These are phyloP conservation scores for Penicillium sp. DNA, from an alignment of 2,329 filamentous ascomycete species.

Conservation along the genomic window DNA sequence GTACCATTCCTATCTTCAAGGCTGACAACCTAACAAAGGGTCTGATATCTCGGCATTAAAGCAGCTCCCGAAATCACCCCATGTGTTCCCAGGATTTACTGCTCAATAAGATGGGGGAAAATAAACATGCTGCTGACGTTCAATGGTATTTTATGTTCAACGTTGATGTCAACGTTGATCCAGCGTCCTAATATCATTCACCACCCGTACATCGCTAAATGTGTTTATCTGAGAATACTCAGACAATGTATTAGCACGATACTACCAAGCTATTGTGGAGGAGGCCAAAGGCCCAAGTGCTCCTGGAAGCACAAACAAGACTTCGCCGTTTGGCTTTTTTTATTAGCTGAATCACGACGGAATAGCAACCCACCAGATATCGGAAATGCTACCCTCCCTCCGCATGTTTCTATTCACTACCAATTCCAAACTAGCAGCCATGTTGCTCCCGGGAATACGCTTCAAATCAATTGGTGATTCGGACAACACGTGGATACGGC, in stretches of 20 bases:
- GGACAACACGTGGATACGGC: background rate
- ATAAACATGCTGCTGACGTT: no score
- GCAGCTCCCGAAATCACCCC: background rate
- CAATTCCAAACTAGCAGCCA: background rate
- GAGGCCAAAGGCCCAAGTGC: no score
- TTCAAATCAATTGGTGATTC: background rate
- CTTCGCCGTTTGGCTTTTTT: no score
- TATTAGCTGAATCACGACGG: background rate
- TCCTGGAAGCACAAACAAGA: no score
- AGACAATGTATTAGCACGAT: no score
- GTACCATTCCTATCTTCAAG: background rate
- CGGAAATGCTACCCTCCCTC: background rate
- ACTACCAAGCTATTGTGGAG: no score
- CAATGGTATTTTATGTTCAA: no score
- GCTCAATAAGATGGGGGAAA: no score
- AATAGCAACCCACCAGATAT: background rate
- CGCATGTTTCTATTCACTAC: background rate
- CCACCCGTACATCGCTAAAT: no score
- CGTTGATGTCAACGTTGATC: no score
- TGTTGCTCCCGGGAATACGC: background rate
- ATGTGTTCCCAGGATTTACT: background rate
- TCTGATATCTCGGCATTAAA: background rate
- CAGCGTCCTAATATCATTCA: no score
- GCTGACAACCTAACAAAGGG: background rate
- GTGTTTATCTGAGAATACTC: no score